phyloP scores from a whole-genome alignment of 1,284 basidiomycete genomes.

The Farysia itapuensis region DNA sequence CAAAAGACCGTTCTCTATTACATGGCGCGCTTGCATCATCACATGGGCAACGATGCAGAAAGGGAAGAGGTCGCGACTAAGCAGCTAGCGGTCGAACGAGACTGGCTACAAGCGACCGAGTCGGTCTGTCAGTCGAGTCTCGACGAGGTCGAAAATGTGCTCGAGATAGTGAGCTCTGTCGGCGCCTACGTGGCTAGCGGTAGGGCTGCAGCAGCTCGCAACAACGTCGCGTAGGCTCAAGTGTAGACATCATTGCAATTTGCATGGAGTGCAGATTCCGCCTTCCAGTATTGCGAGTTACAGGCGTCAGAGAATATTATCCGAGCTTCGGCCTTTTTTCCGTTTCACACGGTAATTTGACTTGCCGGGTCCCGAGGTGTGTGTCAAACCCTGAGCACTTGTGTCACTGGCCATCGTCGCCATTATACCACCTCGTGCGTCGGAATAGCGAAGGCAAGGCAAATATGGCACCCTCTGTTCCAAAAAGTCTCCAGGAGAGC shows the following conservation, averaged over 20 bases:
- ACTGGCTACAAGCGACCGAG: conserved; percentile 6
- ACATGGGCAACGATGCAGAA: conserved; percentile 7
- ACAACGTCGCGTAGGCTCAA: too few relatives aligned
- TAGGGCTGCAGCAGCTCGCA: conserved; percentile 17
- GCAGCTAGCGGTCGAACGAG: conserved; percentile 6
- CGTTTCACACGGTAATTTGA: too few relatives aligned
- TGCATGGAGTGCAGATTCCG: too few relatives aligned
- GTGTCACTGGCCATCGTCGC: too few relatives aligned
- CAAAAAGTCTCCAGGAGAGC: conserved; percentile 25
- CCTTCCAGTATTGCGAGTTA: too few relatives aligned
- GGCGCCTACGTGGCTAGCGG: conserved; percentile 30
- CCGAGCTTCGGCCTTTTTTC: too few relatives aligned
- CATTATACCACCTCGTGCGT: not conserved
- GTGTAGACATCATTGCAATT: too few relatives aligned
- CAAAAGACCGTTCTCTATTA: conserved; percentile 40
- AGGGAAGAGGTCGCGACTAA: conserved; percentile 1
- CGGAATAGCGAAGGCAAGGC: too few relatives aligned
- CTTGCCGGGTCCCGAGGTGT: too few relatives aligned
- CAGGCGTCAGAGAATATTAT: too few relatives aligned
- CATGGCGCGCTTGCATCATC: conserved; percentile 26
- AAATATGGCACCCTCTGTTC: conserved; percentile 18
- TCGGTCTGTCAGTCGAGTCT: conserved; percentile 6
- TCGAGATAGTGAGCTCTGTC: conserved; percentile 21
- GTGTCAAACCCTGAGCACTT: too few relatives aligned
- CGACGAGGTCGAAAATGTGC: conserved; percentile 7